A percentile compares a stretch with the other conserved stretches of the same genome.
These are phyloP conservation scores for Eucalyptus sideroxylon DNA, from an alignment of 345 rosid genomes.

Conservation along the genomic window DNA sequence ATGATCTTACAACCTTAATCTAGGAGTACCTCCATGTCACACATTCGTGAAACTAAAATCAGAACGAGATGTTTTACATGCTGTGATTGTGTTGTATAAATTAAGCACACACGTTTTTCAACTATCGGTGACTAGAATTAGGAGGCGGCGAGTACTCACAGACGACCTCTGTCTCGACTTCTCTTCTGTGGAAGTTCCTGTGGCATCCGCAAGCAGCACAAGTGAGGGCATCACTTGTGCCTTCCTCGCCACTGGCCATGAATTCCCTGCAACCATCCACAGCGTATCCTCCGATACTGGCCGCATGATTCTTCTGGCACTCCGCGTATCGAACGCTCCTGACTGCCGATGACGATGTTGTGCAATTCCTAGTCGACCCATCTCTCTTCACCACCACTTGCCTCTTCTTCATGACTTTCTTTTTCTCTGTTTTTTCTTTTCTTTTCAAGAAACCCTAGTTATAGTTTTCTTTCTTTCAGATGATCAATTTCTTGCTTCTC, in stretches of 20 bases:
- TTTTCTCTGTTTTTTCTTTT: neutral
- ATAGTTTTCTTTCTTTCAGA: neutral
- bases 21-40: neutral
- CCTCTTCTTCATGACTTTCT: constrained; percentile 3
- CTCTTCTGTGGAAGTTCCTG: constrained; percentile 9
- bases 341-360: neutral
- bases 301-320: constrained; percentile 14
- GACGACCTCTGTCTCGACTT: constrained; percentile 6
- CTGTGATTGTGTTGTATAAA: neutral
- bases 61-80: neutral
- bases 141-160: constrained; percentile 7
- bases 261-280: constrained; percentile 11
- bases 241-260: constrained; percentile 8
- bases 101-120: neutral
- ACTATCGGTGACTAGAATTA: neutral
- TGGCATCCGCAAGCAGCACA: constrained; percentile 12
- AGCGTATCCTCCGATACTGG: constrained; percentile 4
- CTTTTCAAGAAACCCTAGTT: neutral
- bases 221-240: neutral
- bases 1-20: neutral
- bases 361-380: neutral
- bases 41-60: neutral
- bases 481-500: neutral
- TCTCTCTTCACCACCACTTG: constrained; percentile 6
- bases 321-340: neutral